phyloP scores from a whole-genome alignment of 2,329 filamentous ascomycete species.

The Coleophoma eucalyptorum region DNA sequence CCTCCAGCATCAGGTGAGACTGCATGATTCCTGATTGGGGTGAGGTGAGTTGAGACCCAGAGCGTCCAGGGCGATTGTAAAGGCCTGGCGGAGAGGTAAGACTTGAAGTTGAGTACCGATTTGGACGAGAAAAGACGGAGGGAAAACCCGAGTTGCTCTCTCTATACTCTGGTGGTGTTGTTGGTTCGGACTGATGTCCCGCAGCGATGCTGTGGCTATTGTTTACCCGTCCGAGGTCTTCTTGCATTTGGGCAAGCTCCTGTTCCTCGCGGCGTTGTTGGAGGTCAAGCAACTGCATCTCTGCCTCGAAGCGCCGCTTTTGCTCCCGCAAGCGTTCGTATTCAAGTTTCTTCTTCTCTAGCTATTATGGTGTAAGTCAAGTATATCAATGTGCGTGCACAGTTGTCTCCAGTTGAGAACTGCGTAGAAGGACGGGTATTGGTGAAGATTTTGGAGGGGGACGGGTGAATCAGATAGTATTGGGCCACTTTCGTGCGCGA shows the following conservation, averaged over 20 bases:
- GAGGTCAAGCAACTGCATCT: constrained; percentile 86
- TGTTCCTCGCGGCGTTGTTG: constrained; percentile 79
- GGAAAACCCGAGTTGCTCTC: constrained; percentile 70
- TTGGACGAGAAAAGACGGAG: constrained; percentile 76
- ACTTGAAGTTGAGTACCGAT: constrained; percentile 85
- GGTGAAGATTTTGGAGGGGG: not conserved
- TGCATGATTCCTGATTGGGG: constrained; percentile 63
- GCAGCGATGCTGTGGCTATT: constrained; percentile 28
- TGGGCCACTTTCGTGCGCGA: not conserved
- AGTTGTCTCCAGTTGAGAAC: too few relatives aligned
- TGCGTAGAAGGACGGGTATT: constrained; percentile 1
- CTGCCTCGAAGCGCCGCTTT: constrained; percentile 82
- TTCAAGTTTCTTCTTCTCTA: constrained; percentile 90
- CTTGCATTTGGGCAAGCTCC: constrained; percentile 81
- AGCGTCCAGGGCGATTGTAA: constrained; percentile 69
- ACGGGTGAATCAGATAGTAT: not conserved
- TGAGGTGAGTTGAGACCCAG: constrained; percentile 76
- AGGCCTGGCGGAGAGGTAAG: constrained; percentile 77
- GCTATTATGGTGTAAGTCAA: constrained; percentile 50
- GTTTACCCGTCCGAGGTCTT: constrained; percentile 62
- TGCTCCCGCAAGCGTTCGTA: constrained; percentile 90
- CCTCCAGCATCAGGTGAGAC: constrained; percentile 55
- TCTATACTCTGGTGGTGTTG: constrained; percentile 90
- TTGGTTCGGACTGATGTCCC: constrained; percentile 88
- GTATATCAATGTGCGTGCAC: not conserved